Percentiles rank a stretch among this genome's conserved stretches.
phyloP scores from a whole-genome alignment of 1,284 basidiomycete genomes.

The Cutaneotrichosporon dermatis region DNA sequence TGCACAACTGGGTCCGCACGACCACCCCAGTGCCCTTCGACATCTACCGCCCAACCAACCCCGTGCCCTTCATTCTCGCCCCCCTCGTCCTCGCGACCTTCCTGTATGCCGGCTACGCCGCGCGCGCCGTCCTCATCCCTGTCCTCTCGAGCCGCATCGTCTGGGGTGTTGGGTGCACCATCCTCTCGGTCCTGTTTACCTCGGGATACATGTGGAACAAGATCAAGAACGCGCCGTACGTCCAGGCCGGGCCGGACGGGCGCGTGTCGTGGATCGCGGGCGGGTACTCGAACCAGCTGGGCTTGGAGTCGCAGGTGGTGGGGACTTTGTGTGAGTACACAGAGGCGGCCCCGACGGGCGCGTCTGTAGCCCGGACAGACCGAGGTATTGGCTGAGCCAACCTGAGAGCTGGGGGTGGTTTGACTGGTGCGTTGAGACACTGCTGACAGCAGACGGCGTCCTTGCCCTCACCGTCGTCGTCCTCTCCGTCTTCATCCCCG shows the following conservation, averaged over 20 bases:
- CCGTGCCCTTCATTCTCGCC: slow-evolving; percentile 57
- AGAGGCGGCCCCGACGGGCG: too few species aligned
- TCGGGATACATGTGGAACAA: slow-evolving; percentile 95
- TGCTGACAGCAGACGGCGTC: slow-evolving; percentile 63
- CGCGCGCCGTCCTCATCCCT: slow-evolving; percentile 54
- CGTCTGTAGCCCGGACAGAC: too few species aligned
- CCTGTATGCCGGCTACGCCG: slow-evolving; percentile 46
- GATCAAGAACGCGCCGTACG: slow-evolving; percentile 77
- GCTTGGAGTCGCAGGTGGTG: slow-evolving; percentile 87
- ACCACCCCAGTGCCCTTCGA: slow-evolving; percentile 54
- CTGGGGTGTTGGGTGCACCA: slow-evolving; percentile 62
- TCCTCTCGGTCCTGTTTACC: slow-evolving; percentile 74
- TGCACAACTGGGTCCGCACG: slow-evolving; percentile 67
- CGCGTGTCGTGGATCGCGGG: slow-evolving; percentile 72
- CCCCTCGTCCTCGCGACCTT: slow-evolving; percentile 52
- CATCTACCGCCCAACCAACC: slow-evolving; percentile 46
- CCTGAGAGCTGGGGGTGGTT: too few species aligned
- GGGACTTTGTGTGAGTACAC: slow-evolving; percentile 72
- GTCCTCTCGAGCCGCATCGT: slow-evolving; percentile 60
- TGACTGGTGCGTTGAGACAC: background rate
- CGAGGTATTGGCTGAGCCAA: too few species aligned
- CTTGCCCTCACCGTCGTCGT: slow-evolving; percentile 77
- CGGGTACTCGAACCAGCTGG: slow-evolving; percentile 86
- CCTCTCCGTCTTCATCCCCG: slow-evolving; percentile 74
- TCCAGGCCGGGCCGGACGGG: slow-evolving; percentile 52